phyloP scores from a whole-genome alignment of 176 grass and related monocot genomes.

The Eragrostis curvula region DNA sequence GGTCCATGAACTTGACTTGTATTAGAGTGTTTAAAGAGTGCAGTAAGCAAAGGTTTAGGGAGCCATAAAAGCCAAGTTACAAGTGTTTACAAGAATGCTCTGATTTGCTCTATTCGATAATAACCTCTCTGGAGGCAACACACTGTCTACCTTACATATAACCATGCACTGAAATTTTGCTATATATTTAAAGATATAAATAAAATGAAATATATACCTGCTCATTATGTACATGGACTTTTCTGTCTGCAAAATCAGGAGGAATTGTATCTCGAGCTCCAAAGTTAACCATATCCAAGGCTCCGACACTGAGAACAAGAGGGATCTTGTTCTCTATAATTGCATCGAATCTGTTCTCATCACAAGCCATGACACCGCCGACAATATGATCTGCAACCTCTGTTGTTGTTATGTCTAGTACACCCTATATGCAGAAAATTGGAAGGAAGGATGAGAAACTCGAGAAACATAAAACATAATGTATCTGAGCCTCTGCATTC shows the following conservation, averaged over 20 bases:
- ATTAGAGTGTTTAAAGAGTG: neutral
- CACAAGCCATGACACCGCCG: conserved; percentile 89
- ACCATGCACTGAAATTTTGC: neutral
- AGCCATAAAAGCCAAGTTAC: neutral
- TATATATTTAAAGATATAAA: neutral
- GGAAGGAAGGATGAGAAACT: conserved; percentile 36
- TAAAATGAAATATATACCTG: conserved; percentile 57
- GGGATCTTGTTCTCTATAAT: conserved; percentile 80
- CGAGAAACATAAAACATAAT: neutral
- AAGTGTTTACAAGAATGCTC: neutral
- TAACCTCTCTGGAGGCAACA: neutral
- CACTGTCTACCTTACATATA: neutral
- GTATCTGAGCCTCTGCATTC: neutral
- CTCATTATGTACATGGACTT: conserved; percentile 87
- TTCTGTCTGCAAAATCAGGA: conserved; percentile 74
- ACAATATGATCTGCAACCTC: conserved; percentile 95
- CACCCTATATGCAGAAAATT: conserved; percentile 62
- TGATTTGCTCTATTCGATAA: neutral
- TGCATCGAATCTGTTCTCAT: conserved; percentile 78
- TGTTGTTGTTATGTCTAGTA: conserved; percentile 94
- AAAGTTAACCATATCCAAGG: conserved; percentile 98
- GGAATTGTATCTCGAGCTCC: conserved; percentile 82
- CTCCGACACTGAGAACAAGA: conserved; percentile 90
- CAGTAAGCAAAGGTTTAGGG: neutral
- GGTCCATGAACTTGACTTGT: neutral